phyloP scores from a whole-genome alignment of 306 rosid genomes.

The Astragalus membranaceus region DNA sequence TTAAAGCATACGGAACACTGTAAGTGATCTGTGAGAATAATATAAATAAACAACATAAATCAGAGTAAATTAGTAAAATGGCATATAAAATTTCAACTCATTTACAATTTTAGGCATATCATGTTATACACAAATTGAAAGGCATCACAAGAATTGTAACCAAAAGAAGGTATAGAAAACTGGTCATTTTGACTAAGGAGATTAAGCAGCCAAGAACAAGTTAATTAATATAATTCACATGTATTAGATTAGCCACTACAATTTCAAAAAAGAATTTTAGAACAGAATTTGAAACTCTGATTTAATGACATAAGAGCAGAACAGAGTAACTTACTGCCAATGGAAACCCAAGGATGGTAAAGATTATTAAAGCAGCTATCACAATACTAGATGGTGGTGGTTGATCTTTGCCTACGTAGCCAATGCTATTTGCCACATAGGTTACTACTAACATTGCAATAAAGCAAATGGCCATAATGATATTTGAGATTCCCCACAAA shows the following conservation, averaged over 20 bases:
- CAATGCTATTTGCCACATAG: slow-evolving; percentile 60
- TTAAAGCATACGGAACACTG: slow-evolving; percentile 88
- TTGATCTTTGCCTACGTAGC: slow-evolving; percentile 35
- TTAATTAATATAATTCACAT: background rate
- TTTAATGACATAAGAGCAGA: slow-evolving; percentile 3
- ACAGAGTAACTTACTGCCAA: slow-evolving; percentile 57
- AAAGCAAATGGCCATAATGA: slow-evolving; percentile 72
- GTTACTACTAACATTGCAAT: slow-evolving; percentile 61
- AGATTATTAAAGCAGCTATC: slow-evolving; percentile 57
- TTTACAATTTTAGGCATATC: slow-evolving; percentile 16
- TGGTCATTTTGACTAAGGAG: background rate
- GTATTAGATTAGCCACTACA: background rate
- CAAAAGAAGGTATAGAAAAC: background rate
- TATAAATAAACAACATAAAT: slow-evolving; percentile 9
- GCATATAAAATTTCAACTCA: background rate
- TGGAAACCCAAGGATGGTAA: slow-evolving; percentile 83
- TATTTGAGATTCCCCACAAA: slow-evolving; percentile 85
- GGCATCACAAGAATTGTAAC: slow-evolving; percentile 5
- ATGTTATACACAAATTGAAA: background rate
- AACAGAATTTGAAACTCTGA: background rate
- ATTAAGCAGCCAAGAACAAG: background rate
- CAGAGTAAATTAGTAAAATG: slow-evolving; percentile 16
- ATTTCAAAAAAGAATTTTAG: background rate
- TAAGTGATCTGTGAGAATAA: slow-evolving; percentile 66
- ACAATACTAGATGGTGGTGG: slow-evolving; percentile 81